Evolutionary conservation across 495 filamentous ascomycete species (phyloP).

Genomic region (Penicillium turbatum): DNA sequence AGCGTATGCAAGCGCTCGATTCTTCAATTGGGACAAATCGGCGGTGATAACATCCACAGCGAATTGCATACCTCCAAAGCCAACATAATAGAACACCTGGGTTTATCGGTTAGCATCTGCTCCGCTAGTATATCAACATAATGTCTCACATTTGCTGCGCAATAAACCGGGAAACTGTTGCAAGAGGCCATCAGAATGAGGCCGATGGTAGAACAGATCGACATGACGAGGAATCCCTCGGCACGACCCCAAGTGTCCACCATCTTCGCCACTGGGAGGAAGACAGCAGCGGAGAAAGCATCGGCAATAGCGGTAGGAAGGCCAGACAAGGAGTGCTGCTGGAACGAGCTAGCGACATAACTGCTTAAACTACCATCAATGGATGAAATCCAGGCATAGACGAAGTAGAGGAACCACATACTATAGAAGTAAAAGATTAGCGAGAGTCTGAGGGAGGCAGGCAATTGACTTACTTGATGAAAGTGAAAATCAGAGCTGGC

Average conservation of each 20-base stretch:
- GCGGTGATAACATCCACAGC: slow-evolving; percentile 52
- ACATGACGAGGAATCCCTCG: slow-evolving; percentile 46
- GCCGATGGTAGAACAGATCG: slow-evolving; percentile 34
- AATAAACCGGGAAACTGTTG: slow-evolving; percentile 42
- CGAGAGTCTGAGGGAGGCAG: neutral
- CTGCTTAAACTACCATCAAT: slow-evolving; percentile 23
- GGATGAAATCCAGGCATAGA: slow-evolving; percentile 26
- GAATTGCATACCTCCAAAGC: slow-evolving; percentile 51
- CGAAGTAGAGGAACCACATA: slow-evolving; percentile 33
- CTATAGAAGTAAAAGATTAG: slow-evolving; percentile 12
- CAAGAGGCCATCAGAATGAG: slow-evolving; percentile 48
- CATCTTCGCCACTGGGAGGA: slow-evolving; percentile 60
- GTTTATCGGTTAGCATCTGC: neutral
- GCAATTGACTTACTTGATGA: slow-evolving; percentile 27
- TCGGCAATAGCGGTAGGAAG: slow-evolving; percentile 28
- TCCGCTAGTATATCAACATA: too few relatives aligned
- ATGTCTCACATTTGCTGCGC: slow-evolving; percentile 31
- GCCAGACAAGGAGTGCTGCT: slow-evolving; percentile 31
- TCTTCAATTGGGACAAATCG: slow-evolving; percentile 54
- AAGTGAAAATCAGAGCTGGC: slow-evolving; percentile 27
- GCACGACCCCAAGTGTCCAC: slow-evolving; percentile 60
- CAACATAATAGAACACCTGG: slow-evolving; percentile 46
- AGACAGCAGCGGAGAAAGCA: slow-evolving; percentile 56
- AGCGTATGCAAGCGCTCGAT: slow-evolving; percentile 54
- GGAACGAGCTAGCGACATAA: slow-evolving; percentile 31